A percentile compares a stretch with the other conserved stretches of the same genome.
These are phyloP conservation scores for Achlya hypogyna DNA, from an alignment of 352 stramenopile species.

Conservation along the genomic window DNA sequence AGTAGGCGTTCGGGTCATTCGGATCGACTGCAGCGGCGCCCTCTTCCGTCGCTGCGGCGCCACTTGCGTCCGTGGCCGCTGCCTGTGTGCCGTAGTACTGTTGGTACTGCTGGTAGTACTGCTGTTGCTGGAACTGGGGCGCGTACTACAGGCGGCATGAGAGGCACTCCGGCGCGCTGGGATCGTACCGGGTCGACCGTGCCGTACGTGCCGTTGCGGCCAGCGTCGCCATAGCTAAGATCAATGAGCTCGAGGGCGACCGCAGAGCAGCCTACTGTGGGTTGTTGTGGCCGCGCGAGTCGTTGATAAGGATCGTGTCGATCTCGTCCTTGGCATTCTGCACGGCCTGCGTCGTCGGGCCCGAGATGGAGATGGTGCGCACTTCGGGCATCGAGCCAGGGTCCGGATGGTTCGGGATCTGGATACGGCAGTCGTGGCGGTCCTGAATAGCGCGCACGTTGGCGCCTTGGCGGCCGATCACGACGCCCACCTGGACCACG, in stretches of 20 bases:
- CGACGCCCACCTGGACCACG: conserved; percentile 56
- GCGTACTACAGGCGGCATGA: not conserved
- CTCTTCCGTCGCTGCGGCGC: conserved; percentile 23
- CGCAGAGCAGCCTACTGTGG: conserved; percentile 5
- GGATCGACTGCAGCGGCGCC: conserved; percentile 53
- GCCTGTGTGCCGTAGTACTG: conserved; percentile 34
- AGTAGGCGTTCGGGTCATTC: conserved; percentile 83
- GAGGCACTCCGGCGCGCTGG: not conserved
- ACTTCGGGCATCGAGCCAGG: conserved; percentile 78
- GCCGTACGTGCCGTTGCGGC: conserved; percentile 27
- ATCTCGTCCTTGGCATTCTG: conserved; percentile 67
- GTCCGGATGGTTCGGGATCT: conserved; percentile 86
- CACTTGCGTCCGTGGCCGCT: conserved; percentile 7
- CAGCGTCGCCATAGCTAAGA: conserved; percentile 14
- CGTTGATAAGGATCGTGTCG: conserved; percentile 70
- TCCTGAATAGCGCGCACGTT: conserved; percentile 89
- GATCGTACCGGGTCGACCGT: conserved; percentile 9
- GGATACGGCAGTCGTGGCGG: conserved; percentile 68
- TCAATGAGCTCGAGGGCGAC: not conserved
- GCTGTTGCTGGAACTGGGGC: not conserved
- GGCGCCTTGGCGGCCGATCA: conserved; percentile 87
- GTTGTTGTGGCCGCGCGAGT: conserved; percentile 25
- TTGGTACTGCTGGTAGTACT: conserved; percentile 32
- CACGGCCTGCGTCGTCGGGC: conserved; percentile 39
- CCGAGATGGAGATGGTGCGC: conserved; percentile 76